Percentiles rank a stretch among this genome's conserved stretches.
Conservation (phyloP, 192 early-diverging fungal genomes). For the Coemansia sp. region DNA sequence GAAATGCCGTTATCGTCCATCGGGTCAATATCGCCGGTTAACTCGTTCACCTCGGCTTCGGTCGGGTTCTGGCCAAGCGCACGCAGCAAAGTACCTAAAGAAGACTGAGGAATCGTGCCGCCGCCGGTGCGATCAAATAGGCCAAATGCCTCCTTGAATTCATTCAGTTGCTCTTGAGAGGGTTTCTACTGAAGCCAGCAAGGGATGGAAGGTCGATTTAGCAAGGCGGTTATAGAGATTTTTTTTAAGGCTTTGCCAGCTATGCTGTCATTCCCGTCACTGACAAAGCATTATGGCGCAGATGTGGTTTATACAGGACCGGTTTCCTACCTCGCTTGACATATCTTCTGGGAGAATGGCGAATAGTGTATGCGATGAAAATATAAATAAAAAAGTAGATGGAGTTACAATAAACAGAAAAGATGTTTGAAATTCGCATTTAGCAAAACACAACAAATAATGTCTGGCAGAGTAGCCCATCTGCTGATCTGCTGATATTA, state of each 20-base stretch:
- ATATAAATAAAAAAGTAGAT: not conserved
- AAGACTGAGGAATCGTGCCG: constrained; percentile 64
- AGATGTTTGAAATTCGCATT: not conserved
- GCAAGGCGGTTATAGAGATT: not conserved
- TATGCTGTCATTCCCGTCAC: too few species aligned
- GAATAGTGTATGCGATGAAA: not conserved
- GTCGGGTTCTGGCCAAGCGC: constrained; percentile 81
- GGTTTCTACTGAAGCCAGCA: constrained; percentile 20
- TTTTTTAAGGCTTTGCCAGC: too few species aligned
- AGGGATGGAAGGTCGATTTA: not conserved
- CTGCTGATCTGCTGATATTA: not conserved
- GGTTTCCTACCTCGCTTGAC: constrained; percentile 17
- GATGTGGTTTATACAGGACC: not conserved
- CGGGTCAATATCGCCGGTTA: constrained; percentile 56
- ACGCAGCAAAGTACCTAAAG: constrained; percentile 74
- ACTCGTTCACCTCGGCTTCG: constrained; percentile 70
- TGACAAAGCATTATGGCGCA: not conserved
- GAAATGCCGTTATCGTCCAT: constrained; percentile 56
- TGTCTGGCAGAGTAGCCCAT: not conserved
- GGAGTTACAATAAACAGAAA: too few species aligned
- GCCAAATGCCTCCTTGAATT: constrained; percentile 80
- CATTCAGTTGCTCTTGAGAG: constrained; percentile 54
- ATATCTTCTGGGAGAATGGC: not conserved
- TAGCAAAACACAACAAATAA: not conserved
- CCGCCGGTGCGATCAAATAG: constrained; percentile 79